Evolutionary conservation across 495 filamentous ascomycete species (phyloP).

Genomic region (Viridothelium virens): DNA sequence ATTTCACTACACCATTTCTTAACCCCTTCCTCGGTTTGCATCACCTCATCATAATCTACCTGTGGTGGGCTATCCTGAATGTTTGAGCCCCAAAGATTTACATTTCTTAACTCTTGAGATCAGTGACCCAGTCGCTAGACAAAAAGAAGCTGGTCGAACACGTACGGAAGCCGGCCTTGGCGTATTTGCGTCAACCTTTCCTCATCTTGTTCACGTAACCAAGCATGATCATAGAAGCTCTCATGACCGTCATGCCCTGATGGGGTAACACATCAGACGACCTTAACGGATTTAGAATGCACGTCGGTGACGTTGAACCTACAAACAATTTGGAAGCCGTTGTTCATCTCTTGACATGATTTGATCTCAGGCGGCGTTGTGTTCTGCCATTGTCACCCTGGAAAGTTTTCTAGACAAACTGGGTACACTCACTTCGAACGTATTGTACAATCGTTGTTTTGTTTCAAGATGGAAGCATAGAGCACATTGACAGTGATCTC

Average conservation of each 20-base stretch:
- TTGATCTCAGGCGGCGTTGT: not conserved
- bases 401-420: not conserved
- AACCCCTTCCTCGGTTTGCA: constrained; percentile 48
- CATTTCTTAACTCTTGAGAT: not conserved
- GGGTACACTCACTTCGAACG: not conserved
- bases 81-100: constrained; percentile 32
- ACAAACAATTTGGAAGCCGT: constrained; percentile 5
- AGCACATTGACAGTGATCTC: constrained; percentile 20
- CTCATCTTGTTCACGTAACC: constrained; percentile 13
- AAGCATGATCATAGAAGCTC: constrained; percentile 23
- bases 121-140: not conserved
- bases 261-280: not conserved
- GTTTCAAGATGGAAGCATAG: constrained; percentile 6
- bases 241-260: constrained; percentile 33
- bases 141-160: not conserved
- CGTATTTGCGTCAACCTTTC: constrained; percentile 9
- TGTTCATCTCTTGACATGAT: not conserved
- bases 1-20: constrained; percentile 52
- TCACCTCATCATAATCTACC: constrained; percentile 52
- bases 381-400: not conserved
- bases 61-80: constrained; percentile 42
- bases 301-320: not conserved
- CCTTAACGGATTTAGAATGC: not conserved
- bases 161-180: constrained; percentile 18
- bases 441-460: not conserved